A percentile compares a stretch with the other conserved stretches of the same genome.
Evolutionary conservation across 192 early-diverging fungal species (phyloP).

Genomic region (Podila horticola): DNA sequence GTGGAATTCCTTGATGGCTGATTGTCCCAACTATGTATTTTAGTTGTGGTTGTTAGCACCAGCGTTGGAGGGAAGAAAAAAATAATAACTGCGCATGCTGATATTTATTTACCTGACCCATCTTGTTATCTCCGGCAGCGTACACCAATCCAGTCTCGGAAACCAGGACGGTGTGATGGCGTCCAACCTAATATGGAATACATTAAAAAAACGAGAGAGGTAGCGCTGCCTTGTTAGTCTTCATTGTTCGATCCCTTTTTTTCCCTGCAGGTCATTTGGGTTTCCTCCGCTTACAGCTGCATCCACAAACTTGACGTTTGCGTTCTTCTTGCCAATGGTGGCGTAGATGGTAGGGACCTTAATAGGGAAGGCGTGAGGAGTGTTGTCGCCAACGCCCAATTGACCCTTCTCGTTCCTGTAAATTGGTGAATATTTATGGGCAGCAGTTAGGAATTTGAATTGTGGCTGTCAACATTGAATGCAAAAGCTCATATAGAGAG

Average conservation of each 20-base stretch:
- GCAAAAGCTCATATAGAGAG: background rate
- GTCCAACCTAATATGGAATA: slow-evolving; percentile 25
- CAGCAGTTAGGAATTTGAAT: background rate
- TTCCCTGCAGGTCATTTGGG: no score
- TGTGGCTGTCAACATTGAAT: background rate
- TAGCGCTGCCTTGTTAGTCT: background rate
- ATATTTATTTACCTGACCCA: slow-evolving; percentile 51
- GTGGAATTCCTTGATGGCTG: slow-evolving; percentile 38
- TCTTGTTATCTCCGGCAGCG: slow-evolving; percentile 58
- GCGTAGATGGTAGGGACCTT: slow-evolving; percentile 51
- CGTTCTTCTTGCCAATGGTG: slow-evolving; percentile 31
- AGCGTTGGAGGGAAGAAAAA: no score
- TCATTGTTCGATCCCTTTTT: no score
- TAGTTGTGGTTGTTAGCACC: background rate
- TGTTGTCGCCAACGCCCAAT: slow-evolving; percentile 47
- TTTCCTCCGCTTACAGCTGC: slow-evolving; percentile 43
- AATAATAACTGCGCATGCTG: background rate
- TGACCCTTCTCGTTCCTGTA: slow-evolving; percentile 57
- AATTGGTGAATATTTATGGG: background rate
- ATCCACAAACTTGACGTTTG: slow-evolving; percentile 51
- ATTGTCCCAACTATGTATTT: slow-evolving; percentile 38
- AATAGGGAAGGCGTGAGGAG: slow-evolving; percentile 37
- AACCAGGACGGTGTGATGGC: slow-evolving; percentile 60
- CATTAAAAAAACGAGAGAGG: background rate
- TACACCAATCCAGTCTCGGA: slow-evolving; percentile 56